Evolutionary conservation across 2,329 filamentous ascomycete species (phyloP).

Genomic region (Microascus cirrosus): DNA sequence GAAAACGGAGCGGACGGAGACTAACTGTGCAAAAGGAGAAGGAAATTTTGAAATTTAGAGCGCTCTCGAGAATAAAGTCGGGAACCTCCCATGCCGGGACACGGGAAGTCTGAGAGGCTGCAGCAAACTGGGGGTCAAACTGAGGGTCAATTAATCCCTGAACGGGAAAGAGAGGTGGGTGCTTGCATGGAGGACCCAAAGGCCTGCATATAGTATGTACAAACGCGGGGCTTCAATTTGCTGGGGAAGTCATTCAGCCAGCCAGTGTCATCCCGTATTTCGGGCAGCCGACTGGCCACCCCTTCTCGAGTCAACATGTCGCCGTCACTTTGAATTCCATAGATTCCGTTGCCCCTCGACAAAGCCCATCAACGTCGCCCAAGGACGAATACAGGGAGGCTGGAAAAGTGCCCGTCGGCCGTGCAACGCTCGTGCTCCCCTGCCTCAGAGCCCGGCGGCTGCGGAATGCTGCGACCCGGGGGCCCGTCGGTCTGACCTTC

Average conservation of each 20-base stretch:
- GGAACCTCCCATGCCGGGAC: not conserved
- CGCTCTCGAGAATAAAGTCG: not conserved
- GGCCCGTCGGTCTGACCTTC: not conserved
- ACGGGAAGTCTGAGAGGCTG: not conserved
- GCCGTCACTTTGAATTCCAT: not conserved
- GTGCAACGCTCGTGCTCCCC: not conserved
- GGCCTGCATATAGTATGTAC: not conserved
- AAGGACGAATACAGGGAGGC: not conserved
- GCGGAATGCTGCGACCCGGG: not conserved
- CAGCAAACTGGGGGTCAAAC: not conserved
- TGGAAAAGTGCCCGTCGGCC: not conserved
- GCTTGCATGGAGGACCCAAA: conserved; percentile 1
- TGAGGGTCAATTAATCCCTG: not conserved
- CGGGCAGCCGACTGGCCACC: too few relatives aligned
- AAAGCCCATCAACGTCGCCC: not conserved
- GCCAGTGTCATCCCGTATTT: not conserved
- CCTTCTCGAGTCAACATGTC: too few relatives aligned
- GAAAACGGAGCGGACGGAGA: not conserved
- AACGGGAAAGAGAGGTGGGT: not conserved
- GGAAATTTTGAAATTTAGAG: not conserved
- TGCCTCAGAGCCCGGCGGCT: not conserved
- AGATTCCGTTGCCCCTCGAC: not conserved
- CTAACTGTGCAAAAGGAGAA: not conserved
- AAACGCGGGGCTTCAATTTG: not conserved
- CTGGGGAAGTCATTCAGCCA: not conserved